Base-by-base conservation (phyloP, 768 basidiomycete genomes). In the Suillus discolor region DNA sequence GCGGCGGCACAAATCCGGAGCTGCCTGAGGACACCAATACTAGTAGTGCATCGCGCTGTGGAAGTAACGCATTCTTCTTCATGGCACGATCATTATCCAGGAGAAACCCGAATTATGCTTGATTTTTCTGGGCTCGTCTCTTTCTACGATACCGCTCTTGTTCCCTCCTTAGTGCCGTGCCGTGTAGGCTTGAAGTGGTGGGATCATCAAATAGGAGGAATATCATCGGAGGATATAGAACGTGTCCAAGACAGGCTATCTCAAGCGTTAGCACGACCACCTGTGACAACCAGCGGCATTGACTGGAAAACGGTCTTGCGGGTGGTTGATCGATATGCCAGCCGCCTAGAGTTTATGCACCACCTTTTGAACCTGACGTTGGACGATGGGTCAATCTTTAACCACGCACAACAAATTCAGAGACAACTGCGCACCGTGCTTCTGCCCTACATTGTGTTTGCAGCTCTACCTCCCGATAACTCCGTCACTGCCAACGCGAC, bases 241-340 rank as follows among this genome's bases (percentile, higher is more conserved):
- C 66, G 60, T 0, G 57, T 49, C 20, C 68, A 55, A 20, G 41
- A 60, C 7, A 64, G 67, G 28, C 54, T 73, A 16, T 66, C 45
- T 45, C 38, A 53, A 8, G 49, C 6, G 11, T 38, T 74, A 38
- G n/a, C 25, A 23, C n/a, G 55, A 38, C 55, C 67, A 18, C 53
- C 41, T 2, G 62, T 18, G 1, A 47, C 51, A 7, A 64, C 67
- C 2, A 82, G 78, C 62, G 76, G 75, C 0, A 65, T 84, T 4
- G 82, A 86, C 67, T 84, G 84, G 84, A 69, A 70, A 36, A 74
- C 75, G 3, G 70, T 83, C 47, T 68, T 79, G 18, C 74, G 75
- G 13, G 75, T 79, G 23, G 72, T 76, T 6, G 77, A 83, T 44
- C 79, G 82, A 11, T 82, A 81, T 62, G 75, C 75, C 9, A 79